phyloP scores from a whole-genome alignment of 306 rosid species.

The Canavalia ensiformis region DNA sequence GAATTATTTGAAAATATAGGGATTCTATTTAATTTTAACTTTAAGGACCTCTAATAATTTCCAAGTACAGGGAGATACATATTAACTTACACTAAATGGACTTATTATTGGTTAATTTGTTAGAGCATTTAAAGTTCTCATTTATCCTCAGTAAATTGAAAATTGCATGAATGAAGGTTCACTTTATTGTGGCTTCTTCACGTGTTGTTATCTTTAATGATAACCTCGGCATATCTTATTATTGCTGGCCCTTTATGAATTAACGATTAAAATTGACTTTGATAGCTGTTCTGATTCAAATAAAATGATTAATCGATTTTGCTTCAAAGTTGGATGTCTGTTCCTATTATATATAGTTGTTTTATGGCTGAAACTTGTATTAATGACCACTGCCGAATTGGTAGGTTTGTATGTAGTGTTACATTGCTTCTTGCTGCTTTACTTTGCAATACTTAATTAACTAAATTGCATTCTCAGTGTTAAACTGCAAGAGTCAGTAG shows the following conservation, averaged over 20 bases:
- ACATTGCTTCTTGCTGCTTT: slow-evolving; percentile 29
- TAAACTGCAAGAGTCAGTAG: neutral
- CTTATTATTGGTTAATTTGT: no score
- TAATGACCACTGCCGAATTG: neutral
- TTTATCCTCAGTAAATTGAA: no score
- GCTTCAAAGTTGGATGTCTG: neutral
- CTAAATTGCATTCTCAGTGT: neutral
- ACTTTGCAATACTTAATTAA: neutral
- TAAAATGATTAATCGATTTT: neutral
- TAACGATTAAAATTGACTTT: neutral
- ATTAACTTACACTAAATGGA: no score
- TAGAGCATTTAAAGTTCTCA: no score
- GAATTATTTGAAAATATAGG: no score
- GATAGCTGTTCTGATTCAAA: neutral
- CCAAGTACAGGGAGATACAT: no score
- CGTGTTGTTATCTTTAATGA: no score
- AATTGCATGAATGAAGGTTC: no score
- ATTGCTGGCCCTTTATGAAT: neutral
- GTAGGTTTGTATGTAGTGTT: slow-evolving; percentile 1
- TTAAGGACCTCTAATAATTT: no score
- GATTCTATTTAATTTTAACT: no score
- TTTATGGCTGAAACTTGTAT: neutral
- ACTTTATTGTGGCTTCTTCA: no score
- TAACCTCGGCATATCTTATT: no score
- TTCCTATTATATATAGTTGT: neutral